Evolutionary conservation across 805 yeast genomes (phyloP).

Genomic region (Ogataea parapolymorpha): DNA sequence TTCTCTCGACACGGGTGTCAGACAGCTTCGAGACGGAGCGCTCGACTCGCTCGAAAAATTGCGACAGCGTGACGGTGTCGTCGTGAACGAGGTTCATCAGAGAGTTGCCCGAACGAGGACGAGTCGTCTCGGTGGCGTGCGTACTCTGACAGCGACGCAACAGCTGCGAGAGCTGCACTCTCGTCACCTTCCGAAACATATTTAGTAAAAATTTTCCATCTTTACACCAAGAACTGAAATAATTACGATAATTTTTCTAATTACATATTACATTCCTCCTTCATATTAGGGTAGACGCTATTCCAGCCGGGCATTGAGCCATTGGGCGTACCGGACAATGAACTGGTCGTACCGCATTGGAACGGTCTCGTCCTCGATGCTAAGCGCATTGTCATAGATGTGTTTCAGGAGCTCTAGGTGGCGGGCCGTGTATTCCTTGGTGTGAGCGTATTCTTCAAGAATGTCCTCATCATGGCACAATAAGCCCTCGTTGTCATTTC

Average conservation of each 20-base stretch:
- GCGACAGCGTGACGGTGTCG: background rate
- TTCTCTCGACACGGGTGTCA: background rate
- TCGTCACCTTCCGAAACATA: background rate
- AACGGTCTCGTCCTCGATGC: slow-evolving; percentile 20
- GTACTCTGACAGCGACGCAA: slow-evolving; percentile 4
- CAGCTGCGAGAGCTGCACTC: background rate
- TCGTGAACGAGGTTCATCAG: slow-evolving; percentile 1
- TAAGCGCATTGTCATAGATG: slow-evolving; percentile 11
- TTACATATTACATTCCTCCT: no score
- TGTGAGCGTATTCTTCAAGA: slow-evolving; percentile 29
- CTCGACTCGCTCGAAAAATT: slow-evolving; percentile 1
- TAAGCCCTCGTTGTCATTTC: slow-evolving; percentile 24
- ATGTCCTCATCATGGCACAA: slow-evolving; percentile 33
- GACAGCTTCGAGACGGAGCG: background rate
- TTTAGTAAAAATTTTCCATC: slow-evolving; percentile 2
- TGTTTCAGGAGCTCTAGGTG: slow-evolving; percentile 21
- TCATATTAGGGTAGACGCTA: background rate
- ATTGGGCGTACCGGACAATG: slow-evolving; percentile 21
- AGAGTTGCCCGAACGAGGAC: background rate
- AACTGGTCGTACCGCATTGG: slow-evolving; percentile 31
- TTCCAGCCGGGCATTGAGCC: slow-evolving; percentile 21
- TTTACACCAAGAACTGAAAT: slow-evolving; percentile 1
- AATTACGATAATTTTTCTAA: no score
- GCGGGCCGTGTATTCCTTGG: slow-evolving; percentile 27
- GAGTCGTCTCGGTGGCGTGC: background rate